Percentiles rank a stretch among this genome's conserved stretches.
phyloP scores from a whole-genome alignment of 179 eudicot species.

The Gypsophila paniculata region DNA sequence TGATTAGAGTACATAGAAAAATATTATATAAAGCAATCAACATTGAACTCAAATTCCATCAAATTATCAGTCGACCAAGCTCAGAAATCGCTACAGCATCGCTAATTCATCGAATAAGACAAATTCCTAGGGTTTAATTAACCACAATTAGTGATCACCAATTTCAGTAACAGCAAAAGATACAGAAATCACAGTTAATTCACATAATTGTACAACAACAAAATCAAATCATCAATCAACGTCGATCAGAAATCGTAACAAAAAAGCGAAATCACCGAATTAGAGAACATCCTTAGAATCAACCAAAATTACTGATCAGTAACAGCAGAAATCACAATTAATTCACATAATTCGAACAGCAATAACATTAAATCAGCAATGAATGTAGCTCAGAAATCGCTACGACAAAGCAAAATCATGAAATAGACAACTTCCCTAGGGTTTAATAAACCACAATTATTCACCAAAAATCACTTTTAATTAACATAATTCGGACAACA shows the following conservation, averaged over 20 bases:
- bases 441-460: not conserved
- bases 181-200: not conserved
- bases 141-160: too few species aligned
- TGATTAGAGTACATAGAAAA: not conserved
- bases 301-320: not conserved
- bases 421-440: not conserved
- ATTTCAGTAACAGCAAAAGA: not conserved
- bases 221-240: not conserved
- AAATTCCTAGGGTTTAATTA: not conserved
- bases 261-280: slow-evolving; percentile 1
- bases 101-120: too few species aligned
- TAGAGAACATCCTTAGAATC: too few species aligned
- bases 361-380: not conserved
- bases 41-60: not conserved
- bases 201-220: not conserved
- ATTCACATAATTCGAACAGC: not conserved
- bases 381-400: not conserved
- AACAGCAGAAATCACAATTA: not conserved
- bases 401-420: slow-evolving; percentile 7
- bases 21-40: not conserved
- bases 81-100: too few species aligned
- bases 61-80: too few species aligned
- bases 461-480: not conserved
- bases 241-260: not conserved
- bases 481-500: not conserved